Percentiles rank a stretch among this genome's conserved stretches.
phyloP scores from a whole-genome alignment of 768 basidiomycete genomes.

The Russula olivacea region DNA sequence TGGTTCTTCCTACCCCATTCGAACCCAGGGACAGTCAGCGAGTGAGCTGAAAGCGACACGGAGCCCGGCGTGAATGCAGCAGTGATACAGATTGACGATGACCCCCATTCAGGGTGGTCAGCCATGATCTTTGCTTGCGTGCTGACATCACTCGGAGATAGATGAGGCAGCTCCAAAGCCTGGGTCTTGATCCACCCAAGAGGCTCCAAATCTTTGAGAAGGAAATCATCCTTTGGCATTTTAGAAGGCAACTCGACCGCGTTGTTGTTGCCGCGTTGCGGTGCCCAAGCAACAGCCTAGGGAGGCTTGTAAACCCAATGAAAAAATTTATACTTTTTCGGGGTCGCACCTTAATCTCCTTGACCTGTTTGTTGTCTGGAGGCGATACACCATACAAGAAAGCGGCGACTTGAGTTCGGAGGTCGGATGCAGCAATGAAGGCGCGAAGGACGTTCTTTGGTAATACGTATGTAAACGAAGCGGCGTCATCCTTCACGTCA shows the following conservation, averaged over 20 bases:
- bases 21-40: constrained; percentile 84
- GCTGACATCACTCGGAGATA: constrained; percentile 89
- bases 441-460: constrained; percentile 95
- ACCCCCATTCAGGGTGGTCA: constrained; percentile 91
- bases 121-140: constrained; percentile 97
- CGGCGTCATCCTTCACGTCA: constrained; percentile 97
- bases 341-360: constrained; percentile 78
- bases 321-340: not conserved
- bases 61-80: constrained; percentile 98
- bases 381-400: constrained; percentile 92
- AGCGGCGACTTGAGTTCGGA: constrained; percentile 93
- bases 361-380: constrained; percentile 94
- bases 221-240: constrained; percentile 89
- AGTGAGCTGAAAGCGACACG: constrained; percentile 91
- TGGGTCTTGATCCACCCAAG: constrained; percentile 98
- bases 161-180: constrained; percentile 83
- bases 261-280: constrained; percentile 94
- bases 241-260: constrained; percentile 85
- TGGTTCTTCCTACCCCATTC: constrained; percentile 97
- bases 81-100: constrained; percentile 88
- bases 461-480: constrained; percentile 89
- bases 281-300: constrained; percentile 90
- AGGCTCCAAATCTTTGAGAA: constrained; percentile 92
- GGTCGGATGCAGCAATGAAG: constrained; percentile 88
- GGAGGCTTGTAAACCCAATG: constrained; percentile 8